Evolutionary conservation across 768 basidiomycete species (phyloP), one percentile per base, ranked within the genome.

Genomic region (Lactarius hatsudake): DNA sequence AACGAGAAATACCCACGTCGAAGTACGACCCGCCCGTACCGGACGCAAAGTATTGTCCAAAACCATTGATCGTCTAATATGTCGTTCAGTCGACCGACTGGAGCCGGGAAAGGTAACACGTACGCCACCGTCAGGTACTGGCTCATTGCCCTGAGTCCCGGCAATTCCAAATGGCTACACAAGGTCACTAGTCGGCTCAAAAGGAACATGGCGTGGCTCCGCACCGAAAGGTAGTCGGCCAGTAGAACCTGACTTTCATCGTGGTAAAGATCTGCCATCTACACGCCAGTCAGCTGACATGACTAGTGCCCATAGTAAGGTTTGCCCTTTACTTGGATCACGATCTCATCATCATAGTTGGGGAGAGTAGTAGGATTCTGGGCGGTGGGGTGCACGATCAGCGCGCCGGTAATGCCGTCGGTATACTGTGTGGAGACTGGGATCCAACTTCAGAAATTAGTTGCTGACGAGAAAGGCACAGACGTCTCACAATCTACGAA

Each of bases 401-500:
- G 68, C 30, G 82, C 79, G 0, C 83, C 84, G 26, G 78, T 79
- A 62, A 84, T 75, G 15, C 84, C 84, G 61, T 85, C 84, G 12
- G 82, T 83, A 69, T 82, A 81, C 58, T 76, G 74, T 34, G 72
- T 77, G n/a, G 69, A 68, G 65, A 40, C 74, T 75, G 38, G 32
- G 5, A 13, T 42, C 40, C 51, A 30, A 42, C 1, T 6, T 55
- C 40, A 13, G 60, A 38, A 23, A 45, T 34, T 18, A 17, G 13
- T 40, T 26, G 12, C 15, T 17, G 7, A n/a, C 17, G 58, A 26
- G 10, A 18, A 20, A 30, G 40, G 30, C 7, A 34, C 3, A 48
- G 61, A 60, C 2, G 40, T 63, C 73, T 71, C 59, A 74, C 73
- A 66, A 68, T 73, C 72, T 74, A 54, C 9, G 0, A 51, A 12